Evolutionary conservation across 345 rosid species (phyloP).

Genomic region (Eucalyptus rudis): DNA sequence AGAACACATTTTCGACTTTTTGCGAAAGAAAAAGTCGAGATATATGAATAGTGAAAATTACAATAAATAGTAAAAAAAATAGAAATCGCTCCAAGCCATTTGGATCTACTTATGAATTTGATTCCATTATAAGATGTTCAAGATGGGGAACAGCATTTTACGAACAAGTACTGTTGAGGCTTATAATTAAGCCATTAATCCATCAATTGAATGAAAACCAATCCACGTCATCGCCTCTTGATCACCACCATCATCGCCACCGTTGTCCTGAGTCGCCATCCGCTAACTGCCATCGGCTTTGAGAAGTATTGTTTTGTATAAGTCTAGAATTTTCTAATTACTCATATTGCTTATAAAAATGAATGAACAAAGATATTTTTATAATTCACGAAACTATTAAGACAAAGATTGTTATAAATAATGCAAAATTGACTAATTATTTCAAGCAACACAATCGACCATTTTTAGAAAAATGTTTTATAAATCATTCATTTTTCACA

Average conservation of each 20-base stretch:
- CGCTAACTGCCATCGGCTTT: neutral
- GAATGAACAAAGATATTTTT: neutral
- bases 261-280: neutral
- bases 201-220: neutral
- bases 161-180: neutral
- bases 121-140: neutral
- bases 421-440: neutral
- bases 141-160: neutral
- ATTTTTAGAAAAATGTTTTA: neutral
- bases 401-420: neutral
- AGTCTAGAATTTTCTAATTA: neutral
- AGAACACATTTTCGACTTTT: neutral
- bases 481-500: neutral
- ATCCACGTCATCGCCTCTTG: neutral
- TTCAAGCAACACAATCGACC: neutral
- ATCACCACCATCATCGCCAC: neutral
- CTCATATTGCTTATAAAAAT: neutral
- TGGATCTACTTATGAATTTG: neutral
- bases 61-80: neutral
- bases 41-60: neutral
- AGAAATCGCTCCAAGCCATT: neutral
- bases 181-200: neutral
- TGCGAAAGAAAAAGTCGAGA: neutral
- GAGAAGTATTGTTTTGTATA: neutral
- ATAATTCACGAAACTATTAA: neutral